Conservation (phyloP, 108 stramenopile species). For the Pseudonitzschia pungens region DNA sequence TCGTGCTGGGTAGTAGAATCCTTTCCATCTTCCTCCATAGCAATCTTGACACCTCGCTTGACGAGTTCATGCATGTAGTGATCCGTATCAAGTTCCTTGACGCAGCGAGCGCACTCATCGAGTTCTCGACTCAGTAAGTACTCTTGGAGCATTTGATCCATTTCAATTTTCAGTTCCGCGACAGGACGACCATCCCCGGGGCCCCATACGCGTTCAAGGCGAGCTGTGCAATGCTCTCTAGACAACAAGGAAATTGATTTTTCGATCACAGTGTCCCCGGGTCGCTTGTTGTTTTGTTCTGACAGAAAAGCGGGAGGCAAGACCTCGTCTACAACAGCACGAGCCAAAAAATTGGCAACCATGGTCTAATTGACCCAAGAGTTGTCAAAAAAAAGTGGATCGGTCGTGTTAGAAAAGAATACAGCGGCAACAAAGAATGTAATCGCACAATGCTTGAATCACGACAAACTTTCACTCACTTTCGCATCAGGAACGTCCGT, state of each 20-base stretch:
- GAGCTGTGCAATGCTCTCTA: conserved; percentile 88
- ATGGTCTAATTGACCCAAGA: conserved; percentile 41
- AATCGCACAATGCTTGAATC: background rate
- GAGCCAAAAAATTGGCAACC: conserved; percentile 87
- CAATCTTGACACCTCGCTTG: conserved; percentile 91
- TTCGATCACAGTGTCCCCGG: conserved; percentile 81
- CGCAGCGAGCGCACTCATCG: conserved; percentile 91
- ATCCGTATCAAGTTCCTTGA: conserved; percentile 80
- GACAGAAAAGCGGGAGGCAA: conserved; percentile 92
- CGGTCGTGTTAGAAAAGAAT: background rate
- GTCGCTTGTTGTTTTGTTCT: conserved; percentile 82
- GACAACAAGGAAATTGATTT: conserved; percentile 83
- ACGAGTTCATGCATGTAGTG: conserved; percentile 97
- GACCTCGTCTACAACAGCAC: conserved; percentile 95
- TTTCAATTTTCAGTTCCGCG: conserved; percentile 88
- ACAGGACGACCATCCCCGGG: conserved; percentile 96
- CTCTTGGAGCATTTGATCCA: conserved; percentile 91
- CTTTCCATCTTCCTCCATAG: conserved; percentile 84
- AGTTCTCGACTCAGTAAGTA: conserved; percentile 88
- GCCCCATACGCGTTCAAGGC: conserved; percentile 95
- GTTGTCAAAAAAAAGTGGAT: background rate
- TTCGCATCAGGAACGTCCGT: conserved; percentile 90
- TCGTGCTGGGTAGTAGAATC: conserved; percentile 31
- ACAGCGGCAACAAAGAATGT: background rate
- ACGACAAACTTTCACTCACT: conserved; percentile 36